Evolutionary conservation across 331 rosid genomes (phyloP).

Genomic region (Erythrophleum ivorense): DNA sequence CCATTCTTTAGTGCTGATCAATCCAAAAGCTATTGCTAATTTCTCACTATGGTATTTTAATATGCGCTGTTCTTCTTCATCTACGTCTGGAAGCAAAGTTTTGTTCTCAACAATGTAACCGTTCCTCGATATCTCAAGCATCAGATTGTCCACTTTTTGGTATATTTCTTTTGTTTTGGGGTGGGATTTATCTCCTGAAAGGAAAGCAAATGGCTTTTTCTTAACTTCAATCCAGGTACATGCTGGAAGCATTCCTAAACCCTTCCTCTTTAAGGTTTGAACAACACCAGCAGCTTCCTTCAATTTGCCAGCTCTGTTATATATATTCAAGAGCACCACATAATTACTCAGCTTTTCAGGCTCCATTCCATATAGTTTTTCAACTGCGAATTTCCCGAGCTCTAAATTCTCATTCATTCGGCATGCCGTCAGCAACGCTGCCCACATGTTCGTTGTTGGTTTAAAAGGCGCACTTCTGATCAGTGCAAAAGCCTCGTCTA

Average conservation of each 20-base stretch:
- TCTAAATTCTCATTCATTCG: slow-evolving; percentile 70
- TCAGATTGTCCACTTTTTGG: slow-evolving; percentile 63
- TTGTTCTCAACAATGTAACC: slow-evolving; percentile 57
- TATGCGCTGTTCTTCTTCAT: slow-evolving; percentile 62
- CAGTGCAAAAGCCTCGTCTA: slow-evolving; percentile 79
- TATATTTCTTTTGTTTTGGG: slow-evolving; percentile 54
- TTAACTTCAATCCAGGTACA: slow-evolving; percentile 82
- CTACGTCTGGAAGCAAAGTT: slow-evolving; percentile 78
- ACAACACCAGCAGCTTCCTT: slow-evolving; percentile 86
- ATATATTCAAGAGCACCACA: slow-evolving; percentile 74
- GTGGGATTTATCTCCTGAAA: slow-evolving; percentile 68
- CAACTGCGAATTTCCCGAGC: slow-evolving; percentile 82
- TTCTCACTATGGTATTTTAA: slow-evolving; percentile 77
- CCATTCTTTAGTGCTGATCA: slow-evolving; percentile 67
- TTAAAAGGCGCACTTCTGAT: slow-evolving; percentile 68
- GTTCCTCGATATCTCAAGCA: slow-evolving; percentile 63
- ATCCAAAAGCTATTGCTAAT: slow-evolving; percentile 82
- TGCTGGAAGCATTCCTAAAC: slow-evolving; percentile 75
- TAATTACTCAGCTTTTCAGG: slow-evolving; percentile 80
- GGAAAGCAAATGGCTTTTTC: slow-evolving; percentile 57
- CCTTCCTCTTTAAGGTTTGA: slow-evolving; percentile 73
- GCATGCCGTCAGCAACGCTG: slow-evolving; percentile 88
- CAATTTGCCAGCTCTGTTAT: slow-evolving; percentile 64
- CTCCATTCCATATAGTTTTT: slow-evolving; percentile 76
- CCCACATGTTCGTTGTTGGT: slow-evolving; percentile 90